A percentile compares a stretch with the other conserved stretches of the same genome.
phyloP scores from a whole-genome alignment of 2,329 filamentous ascomycete genomes.

The Moelleriella libera region DNA sequence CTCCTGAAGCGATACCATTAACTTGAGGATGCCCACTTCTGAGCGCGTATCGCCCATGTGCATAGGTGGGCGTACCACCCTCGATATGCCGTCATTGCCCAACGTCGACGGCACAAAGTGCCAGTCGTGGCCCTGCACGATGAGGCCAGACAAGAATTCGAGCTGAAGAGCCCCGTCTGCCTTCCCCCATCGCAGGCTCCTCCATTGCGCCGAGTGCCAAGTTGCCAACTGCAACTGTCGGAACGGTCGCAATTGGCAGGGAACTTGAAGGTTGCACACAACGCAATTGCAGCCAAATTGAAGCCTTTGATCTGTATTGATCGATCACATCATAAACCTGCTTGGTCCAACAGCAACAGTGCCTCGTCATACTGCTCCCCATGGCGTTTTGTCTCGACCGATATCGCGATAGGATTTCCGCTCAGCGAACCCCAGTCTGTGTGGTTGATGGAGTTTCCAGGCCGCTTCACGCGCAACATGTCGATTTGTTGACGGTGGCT shows the following conservation, averaged over 20 bases:
- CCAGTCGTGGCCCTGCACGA: constrained; percentile 9
- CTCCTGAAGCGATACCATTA: not conserved
- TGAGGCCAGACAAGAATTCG: constrained; percentile 8
- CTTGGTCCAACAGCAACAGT: not conserved
- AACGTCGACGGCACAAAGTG: not conserved
- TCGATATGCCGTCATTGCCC: not conserved
- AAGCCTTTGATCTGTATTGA: no score
- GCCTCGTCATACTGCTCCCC: constrained; percentile 3
- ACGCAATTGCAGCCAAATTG: no score
- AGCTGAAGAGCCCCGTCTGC: not conserved
- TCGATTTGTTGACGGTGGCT: constrained; percentile 4
- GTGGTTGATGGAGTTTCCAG: constrained; percentile 8
- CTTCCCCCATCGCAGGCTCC: constrained; percentile 5
- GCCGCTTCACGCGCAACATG: not conserved
- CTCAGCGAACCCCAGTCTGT: constrained; percentile 6
- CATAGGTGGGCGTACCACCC: not conserved
- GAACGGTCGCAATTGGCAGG: no score
- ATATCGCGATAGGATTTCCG: constrained; percentile 7
- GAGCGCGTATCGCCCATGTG: not conserved
- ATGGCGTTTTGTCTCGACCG: constrained; percentile 9
- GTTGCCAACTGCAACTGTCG: constrained; percentile 5
- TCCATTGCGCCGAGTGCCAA: constrained; percentile 9
- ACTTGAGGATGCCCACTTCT: not conserved
- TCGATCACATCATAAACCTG: no score
- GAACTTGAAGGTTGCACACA: no score